phyloP scores from a whole-genome alignment of 345 rosid species.

The Salix dunnii region DNA sequence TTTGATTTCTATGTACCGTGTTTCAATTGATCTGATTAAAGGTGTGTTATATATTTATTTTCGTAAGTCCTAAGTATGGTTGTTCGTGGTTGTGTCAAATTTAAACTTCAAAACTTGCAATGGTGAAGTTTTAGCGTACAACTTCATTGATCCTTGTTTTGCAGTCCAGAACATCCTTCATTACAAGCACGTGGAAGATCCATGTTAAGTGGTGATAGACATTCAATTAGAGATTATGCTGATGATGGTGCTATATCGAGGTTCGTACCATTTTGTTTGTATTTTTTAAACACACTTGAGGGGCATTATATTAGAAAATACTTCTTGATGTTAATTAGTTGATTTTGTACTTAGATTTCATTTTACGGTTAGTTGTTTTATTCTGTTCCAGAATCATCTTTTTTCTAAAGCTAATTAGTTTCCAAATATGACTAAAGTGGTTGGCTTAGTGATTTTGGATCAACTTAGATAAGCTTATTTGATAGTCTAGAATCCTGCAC shows the following conservation, averaged over 20 bases:
- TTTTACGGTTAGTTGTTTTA: too few relatives aligned
- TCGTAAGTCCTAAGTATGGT: not conserved
- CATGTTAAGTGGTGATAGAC: constrained; percentile 77
- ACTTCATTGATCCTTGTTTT: constrained; percentile 19
- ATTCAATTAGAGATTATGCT: constrained; percentile 51
- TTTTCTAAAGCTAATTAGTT: too few relatives aligned
- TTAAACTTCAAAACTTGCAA: not conserved
- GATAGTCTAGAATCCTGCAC: too few relatives aligned
- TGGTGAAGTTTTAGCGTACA: not conserved
- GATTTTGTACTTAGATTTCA: too few relatives aligned
- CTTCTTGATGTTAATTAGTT: too few relatives aligned
- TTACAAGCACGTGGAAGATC: constrained; percentile 68
- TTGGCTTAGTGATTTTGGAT: too few relatives aligned
- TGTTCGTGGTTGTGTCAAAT: not conserved
- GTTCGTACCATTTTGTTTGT: constrained; percentile 30
- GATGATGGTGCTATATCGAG: constrained; percentile 68
- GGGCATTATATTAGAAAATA: not conserved
- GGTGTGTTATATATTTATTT: not conserved
- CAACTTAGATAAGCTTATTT: too few relatives aligned
- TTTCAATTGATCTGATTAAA: not conserved
- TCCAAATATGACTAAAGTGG: too few relatives aligned
- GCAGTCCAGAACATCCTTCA: constrained; percentile 94
- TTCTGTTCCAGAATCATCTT: too few relatives aligned
- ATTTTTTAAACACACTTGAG: not conserved
- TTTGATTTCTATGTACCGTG: not conserved